These are phyloP conservation scores for Pythium aristosporum DNA, from an alignment of 352 stramenopile species.

Conservation along the genomic window DNA sequence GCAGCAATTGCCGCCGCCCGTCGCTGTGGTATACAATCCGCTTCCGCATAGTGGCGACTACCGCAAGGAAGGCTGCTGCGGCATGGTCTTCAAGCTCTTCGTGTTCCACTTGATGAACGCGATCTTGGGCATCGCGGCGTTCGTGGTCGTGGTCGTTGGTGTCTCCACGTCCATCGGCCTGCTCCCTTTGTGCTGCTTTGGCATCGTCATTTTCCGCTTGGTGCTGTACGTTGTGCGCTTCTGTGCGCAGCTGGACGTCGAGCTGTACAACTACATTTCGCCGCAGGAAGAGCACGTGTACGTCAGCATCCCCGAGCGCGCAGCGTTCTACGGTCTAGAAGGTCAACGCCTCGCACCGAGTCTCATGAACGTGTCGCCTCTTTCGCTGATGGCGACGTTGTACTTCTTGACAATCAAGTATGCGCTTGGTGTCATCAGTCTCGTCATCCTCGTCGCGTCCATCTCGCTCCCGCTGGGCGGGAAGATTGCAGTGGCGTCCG, in stretches of 20 bases:
- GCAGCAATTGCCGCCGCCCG: slow-evolving; percentile 18
- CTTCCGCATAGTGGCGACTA: slow-evolving; percentile 26
- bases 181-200: slow-evolving; percentile 64
- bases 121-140: slow-evolving; percentile 49
- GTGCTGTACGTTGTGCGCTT: slow-evolving; percentile 45
- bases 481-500: slow-evolving; percentile 23
- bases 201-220: slow-evolving; percentile 55
- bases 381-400: slow-evolving; percentile 53
- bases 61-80: slow-evolving; percentile 31
- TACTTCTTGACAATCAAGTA: slow-evolving; percentile 76
- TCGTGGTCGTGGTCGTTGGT: slow-evolving; percentile 45
- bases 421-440: slow-evolving; percentile 45
- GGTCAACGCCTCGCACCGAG: slow-evolving; percentile 47
- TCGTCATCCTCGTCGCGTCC: slow-evolving; percentile 34
- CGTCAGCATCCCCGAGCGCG: slow-evolving; percentile 37
- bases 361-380: slow-evolving; percentile 52
- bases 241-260: slow-evolving; percentile 56
- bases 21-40: slow-evolving; percentile 25
- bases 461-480: slow-evolving; percentile 30
- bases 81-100: slow-evolving; percentile 47
- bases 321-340: slow-evolving; percentile 34
- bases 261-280: slow-evolving; percentile 63
- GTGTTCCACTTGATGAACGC: slow-evolving; percentile 65
- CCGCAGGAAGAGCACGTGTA: slow-evolving; percentile 46
- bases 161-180: slow-evolving; percentile 39